Evolutionary conservation across 352 stramenopile species (phyloP).

Genomic region (Globisporangium echinulatum): DNA sequence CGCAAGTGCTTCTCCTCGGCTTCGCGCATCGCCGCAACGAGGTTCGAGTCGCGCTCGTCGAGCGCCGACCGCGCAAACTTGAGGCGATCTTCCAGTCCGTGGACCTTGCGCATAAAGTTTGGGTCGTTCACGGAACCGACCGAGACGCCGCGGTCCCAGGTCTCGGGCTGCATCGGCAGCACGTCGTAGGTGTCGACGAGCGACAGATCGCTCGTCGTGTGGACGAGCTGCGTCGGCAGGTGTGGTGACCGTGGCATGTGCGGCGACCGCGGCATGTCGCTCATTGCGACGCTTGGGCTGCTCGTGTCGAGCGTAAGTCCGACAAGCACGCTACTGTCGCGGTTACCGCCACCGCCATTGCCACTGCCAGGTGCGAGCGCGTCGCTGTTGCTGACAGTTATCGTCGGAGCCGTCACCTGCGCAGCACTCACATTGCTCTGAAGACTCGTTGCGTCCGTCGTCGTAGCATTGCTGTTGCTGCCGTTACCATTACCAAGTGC

Average conservation of each 20-base stretch:
- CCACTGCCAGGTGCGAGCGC: no score
- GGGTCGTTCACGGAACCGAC: slow-evolving; percentile 50
- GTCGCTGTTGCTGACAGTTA: no score
- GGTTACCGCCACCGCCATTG: neutral
- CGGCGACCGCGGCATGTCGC: slow-evolving; percentile 27
- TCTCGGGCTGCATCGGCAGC: slow-evolving; percentile 28
- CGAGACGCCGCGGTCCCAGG: slow-evolving; percentile 52
- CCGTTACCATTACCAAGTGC: slow-evolving; percentile 8
- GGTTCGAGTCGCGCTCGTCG: slow-evolving; percentile 61
- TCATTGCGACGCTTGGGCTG: slow-evolving; percentile 17
- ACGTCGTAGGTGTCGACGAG: slow-evolving; percentile 31
- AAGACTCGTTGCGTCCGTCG: neutral
- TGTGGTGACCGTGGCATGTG: slow-evolving; percentile 5
- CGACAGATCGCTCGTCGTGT: slow-evolving; percentile 39
- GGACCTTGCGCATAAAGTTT: slow-evolving; percentile 49
- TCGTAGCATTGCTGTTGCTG: neutral
- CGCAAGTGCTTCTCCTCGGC: slow-evolving; percentile 80
- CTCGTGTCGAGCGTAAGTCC: slow-evolving; percentile 10
- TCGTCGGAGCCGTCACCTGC: neutral
- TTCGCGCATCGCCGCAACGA: slow-evolving; percentile 66
- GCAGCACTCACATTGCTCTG: neutral
- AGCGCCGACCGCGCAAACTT: slow-evolving; percentile 53
- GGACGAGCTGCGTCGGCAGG: slow-evolving; percentile 16
- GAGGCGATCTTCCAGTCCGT: slow-evolving; percentile 57
- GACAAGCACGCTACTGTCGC: neutral